Base-by-base conservation (phyloP, 129 eudicot genomes). In the Pittosporum tobira region DNA sequence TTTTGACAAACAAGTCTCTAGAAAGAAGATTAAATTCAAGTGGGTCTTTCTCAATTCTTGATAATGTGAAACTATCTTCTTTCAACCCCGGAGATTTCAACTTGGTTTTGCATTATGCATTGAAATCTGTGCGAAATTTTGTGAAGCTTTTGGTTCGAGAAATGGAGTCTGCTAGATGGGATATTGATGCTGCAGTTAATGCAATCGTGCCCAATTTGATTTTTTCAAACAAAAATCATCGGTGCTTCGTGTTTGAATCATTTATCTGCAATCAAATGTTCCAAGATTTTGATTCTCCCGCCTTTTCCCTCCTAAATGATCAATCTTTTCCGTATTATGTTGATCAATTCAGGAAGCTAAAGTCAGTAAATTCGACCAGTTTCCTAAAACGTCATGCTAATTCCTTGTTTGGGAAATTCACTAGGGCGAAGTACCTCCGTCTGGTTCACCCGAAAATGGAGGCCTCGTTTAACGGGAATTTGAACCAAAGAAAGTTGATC, bases 361-460 rank as follows among this genome's bases (percentile, higher is more conserved):
- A 80, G 40, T 69, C 90, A 0, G 60, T 48, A 5, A 69, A 64
- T 11, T 37, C 77, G 2, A 12, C 45, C n/a, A 71, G 70, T 14
- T 74, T 78, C 42, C 63, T 81, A 36, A 81, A 52, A 44, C 75
- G 67, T 2, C 60, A 74, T 15, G 79, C 87, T 1, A 66, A 59
- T 67, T 76, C 87, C 47, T 43, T 65, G 6, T 75, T 87, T 12
- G 96, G 83, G 40, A 87, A 70, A 51, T 87, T 87, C 50, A 40
- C 79, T 63, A 78, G 84, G 20, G 69, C 77, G 7, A 91, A 91
- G 59, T 91, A 86, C 51, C 69, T 91, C 48, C 77, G 80, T n/a
- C 5, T 83, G 66, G 76, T 87, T 45, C 99, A 91, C 65, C 99
- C 99, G 5, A 91, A 87, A 73, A 91, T 87, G 99, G 99, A 91